These are phyloP conservation scores for Xerophyta viscosa DNA, from an alignment of 106 monocot genomes.

Conservation along the genomic window DNA sequence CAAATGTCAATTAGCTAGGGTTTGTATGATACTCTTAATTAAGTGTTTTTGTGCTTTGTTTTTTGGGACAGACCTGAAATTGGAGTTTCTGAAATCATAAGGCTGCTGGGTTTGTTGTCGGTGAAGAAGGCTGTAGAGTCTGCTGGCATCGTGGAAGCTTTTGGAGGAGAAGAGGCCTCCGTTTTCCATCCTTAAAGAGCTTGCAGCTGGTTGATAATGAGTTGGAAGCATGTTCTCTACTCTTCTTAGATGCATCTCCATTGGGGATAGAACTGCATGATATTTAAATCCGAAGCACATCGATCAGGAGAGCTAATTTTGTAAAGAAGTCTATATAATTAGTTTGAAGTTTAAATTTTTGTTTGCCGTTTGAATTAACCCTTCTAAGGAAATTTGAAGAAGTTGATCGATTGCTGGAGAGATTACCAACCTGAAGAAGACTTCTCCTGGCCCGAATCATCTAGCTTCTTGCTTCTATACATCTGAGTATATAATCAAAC, in stretches of 20 bases:
- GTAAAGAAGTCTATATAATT: neutral
- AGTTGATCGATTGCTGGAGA: neutral
- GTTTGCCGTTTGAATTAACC: neutral
- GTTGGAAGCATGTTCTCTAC: conserved; percentile 21
- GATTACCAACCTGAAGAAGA: conserved; percentile 26
- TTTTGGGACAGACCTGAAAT: conserved; percentile 22
- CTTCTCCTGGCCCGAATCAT: conserved; percentile 48
- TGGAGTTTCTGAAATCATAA: conserved; percentile 27
- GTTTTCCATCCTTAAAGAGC: conserved; percentile 24
- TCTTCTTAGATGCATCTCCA: conserved; percentile 31
- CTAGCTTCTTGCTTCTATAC: conserved; percentile 74
- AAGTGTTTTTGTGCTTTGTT: neutral
- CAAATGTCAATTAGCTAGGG: neutral
- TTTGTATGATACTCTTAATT: neutral
- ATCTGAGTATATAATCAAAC: conserved; percentile 26
- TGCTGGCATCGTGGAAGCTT: conserved; percentile 13
- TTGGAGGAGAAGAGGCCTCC: conserved; percentile 15
- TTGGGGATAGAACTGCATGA: conserved; percentile 24
- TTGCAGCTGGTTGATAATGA: conserved; percentile 27
- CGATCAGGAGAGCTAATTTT: neutral
- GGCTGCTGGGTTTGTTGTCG: conserved; percentile 19
- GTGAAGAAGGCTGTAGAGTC: conserved; percentile 23
- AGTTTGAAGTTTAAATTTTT: neutral
- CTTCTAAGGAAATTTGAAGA: neutral
- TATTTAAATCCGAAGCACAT: neutral